phyloP scores from a whole-genome alignment of 2,329 filamentous ascomycete species.

The Xylaria sp. region DNA sequence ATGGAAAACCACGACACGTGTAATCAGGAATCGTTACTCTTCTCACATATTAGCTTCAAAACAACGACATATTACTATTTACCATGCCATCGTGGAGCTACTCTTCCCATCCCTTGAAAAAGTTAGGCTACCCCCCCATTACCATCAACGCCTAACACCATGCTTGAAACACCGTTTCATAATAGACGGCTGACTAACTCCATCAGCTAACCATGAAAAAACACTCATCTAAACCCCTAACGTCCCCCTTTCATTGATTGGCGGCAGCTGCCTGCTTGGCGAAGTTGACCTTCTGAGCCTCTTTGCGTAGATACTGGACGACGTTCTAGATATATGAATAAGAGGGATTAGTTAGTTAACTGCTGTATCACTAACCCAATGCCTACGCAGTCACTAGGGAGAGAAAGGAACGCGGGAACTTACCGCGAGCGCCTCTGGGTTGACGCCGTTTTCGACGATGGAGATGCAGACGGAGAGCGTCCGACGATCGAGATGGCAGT shows the following conservation, averaged over 20 bases:
- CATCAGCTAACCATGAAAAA: background rate
- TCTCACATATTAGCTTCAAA: slow-evolving; percentile 5
- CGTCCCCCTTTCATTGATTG: slow-evolving; percentile 20
- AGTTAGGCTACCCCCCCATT: background rate
- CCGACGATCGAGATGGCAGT: slow-evolving; percentile 90
- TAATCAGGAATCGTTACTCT: slow-evolving; percentile 4
- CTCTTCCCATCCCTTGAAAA: background rate
- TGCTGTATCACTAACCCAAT: background rate
- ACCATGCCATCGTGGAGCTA: background rate
- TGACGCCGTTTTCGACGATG: slow-evolving; percentile 96
- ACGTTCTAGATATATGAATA: slow-evolving; percentile 59
- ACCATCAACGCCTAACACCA: slow-evolving; percentile 34
- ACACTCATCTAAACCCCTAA: background rate
- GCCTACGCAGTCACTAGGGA: background rate
- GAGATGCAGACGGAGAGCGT: slow-evolving; percentile 95
- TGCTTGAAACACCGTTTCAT: slow-evolving; percentile 10
- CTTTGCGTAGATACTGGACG: slow-evolving; percentile 68
- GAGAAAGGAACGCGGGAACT: slow-evolving; percentile 48
- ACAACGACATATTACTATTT: slow-evolving; percentile 17
- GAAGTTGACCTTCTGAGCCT: slow-evolving; percentile 62
- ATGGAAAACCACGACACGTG: background rate
- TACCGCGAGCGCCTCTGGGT: slow-evolving; percentile 94
- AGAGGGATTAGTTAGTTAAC: background rate
- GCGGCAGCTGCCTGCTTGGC: slow-evolving; percentile 40
- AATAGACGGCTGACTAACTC: background rate